Base-by-base conservation (phyloP, 139 green algal species). In the Chlamydomonas sp. region DNA sequence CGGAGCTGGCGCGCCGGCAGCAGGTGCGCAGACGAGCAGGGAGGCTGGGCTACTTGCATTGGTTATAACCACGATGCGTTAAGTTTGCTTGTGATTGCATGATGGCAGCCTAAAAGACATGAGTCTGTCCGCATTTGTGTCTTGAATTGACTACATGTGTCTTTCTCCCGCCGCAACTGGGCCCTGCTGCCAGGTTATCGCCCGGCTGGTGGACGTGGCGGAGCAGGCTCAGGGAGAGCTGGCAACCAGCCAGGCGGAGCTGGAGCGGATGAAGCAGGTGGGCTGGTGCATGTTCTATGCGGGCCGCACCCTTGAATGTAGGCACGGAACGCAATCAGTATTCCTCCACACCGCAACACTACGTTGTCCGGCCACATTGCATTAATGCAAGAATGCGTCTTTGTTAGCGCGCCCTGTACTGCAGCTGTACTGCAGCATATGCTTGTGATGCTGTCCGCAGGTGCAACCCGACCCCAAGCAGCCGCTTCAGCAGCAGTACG, bases 1-100 rank as follows among this genome's bases (percentile, higher is more conserved):
- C 83, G 0, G 85, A 92, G 84, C 87, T 90, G 72, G 72, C 17
- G 1, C n/a, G 80, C 4, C 31, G 64, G 69, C 89, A 92, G 71
- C 89, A 92, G 81, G 67, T 89, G 62, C 18, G 75, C 1, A 12
- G 10, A 5, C 67, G 2, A 79, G 9, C 31, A 49, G 31, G 31
- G 31, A 49, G 31, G 31, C 31, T 49, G 31, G 31, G 31, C 31
- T 49, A 49, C 31, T 49, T 49, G 31, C 31, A 49, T 49, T 49
- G 31, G 31, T 49, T 49, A 49, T 49, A 49, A 49, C 31, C 31
- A 49, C 31, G 31, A 49, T 49, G 31, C 31, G 31, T 49, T 49
- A 49, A 49, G 31, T 49, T 49, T 49, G 31, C 31, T 49, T 49
- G 31, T 49, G 31, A 49, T 49, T 49, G 31, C 31, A 49, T 49